Percentiles rank a stretch among this genome's conserved stretches.
phyloP scores from a whole-genome alignment of 139 green algal species.

The Chlorella sp. region DNA sequence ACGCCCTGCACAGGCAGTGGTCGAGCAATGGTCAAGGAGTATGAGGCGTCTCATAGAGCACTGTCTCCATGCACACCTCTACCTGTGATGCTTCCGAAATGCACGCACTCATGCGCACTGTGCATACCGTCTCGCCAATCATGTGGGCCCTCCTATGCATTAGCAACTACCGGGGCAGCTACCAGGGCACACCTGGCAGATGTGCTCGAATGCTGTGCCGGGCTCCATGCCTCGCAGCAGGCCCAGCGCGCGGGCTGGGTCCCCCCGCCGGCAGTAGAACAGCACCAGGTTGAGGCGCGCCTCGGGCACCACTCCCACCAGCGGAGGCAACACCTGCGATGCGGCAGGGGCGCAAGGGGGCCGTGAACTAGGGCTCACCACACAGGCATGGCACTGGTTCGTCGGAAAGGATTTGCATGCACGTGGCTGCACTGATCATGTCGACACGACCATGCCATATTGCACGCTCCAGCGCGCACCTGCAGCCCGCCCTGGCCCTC shows the following conservation, averaged over 20 bases:
- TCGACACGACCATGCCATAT: too few relatives aligned
- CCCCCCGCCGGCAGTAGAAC: conserved; percentile 70
- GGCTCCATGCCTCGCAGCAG: conserved; percentile 84
- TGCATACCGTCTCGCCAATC: too few relatives aligned
- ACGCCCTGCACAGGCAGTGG: conserved; percentile 62
- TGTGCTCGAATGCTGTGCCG: conserved; percentile 82
- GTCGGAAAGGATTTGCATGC: too few relatives aligned
- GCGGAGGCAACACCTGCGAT: conserved; percentile 70
- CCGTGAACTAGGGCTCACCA: neutral
- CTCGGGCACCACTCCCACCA: conserved; percentile 77
- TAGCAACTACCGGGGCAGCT: too few relatives aligned
- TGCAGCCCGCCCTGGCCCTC: conserved; percentile 16
- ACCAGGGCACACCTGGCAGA: conserved; percentile 65
- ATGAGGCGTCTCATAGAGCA: too few relatives aligned
- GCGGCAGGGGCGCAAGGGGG: neutral
- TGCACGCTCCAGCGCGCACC: neutral
- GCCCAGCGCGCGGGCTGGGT: conserved; percentile 72
- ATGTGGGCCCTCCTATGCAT: too few relatives aligned
- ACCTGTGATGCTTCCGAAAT: too few relatives aligned
- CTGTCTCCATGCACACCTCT: too few relatives aligned
- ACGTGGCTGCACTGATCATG: too few relatives aligned
- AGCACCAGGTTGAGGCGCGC: conserved; percentile 88
- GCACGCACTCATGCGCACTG: too few relatives aligned
- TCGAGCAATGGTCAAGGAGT: too few relatives aligned
- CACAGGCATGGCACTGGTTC: neutral